Percentiles rank a stretch among this genome's conserved stretches.
Conservation (phyloP, 345 rosid genomes). For the Anacardium occidentale region DNA sequence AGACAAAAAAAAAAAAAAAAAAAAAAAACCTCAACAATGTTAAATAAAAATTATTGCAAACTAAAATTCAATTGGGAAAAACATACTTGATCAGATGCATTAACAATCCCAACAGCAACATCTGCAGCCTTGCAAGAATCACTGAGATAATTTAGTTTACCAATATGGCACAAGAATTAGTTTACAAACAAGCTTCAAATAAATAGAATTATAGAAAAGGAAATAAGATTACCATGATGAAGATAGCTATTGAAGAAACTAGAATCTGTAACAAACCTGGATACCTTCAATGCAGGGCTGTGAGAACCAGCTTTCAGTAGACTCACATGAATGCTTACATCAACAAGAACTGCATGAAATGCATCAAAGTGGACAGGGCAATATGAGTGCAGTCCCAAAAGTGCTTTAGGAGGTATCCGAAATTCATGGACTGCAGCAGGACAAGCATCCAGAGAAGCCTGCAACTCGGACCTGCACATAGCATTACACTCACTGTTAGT, state of each 20-base stretch:
- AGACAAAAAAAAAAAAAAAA: neutral
- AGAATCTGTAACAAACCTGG: slow-evolving; percentile 58
- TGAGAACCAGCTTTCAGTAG: slow-evolving; percentile 59
- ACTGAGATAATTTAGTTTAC: slow-evolving; percentile 42
- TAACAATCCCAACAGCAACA: slow-evolving; percentile 40
- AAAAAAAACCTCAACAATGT: neutral
- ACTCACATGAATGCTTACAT: slow-evolving; percentile 72
- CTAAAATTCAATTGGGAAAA: neutral
- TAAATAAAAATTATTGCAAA: too few species aligned
- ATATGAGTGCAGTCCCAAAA: slow-evolving; percentile 86
- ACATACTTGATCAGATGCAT: slow-evolving; percentile 58
- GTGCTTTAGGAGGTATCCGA: slow-evolving; percentile 89
- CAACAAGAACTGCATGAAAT: slow-evolving; percentile 79
- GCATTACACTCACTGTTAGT: slow-evolving; percentile 10
- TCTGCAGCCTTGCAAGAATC: slow-evolving; percentile 31
- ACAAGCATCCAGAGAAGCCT: slow-evolving; percentile 50
- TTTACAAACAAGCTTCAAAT: neutral
- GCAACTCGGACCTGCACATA: slow-evolving; percentile 51
- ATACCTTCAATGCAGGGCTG: slow-evolving; percentile 35
- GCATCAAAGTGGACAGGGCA: slow-evolving; percentile 91
- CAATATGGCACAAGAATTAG: slow-evolving; percentile 10
- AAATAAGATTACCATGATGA: neutral
- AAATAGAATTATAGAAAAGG: neutral
- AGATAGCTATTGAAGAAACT: neutral
- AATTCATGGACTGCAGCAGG: slow-evolving; percentile 81